Conservation (phyloP, 1,139 yeast genomes). For the Hansenula sp. region DNA sequence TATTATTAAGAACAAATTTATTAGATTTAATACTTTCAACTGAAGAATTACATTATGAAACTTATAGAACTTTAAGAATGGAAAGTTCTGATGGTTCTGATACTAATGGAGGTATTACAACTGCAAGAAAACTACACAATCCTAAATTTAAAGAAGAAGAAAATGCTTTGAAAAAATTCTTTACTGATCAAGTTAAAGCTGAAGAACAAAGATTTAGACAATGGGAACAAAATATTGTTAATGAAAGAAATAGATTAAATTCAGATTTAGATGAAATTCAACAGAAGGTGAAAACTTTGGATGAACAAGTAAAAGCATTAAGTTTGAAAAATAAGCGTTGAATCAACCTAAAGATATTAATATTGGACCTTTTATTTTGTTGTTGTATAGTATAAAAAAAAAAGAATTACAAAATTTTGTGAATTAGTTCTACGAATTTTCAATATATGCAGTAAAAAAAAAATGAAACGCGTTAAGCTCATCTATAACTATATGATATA, state of each 20-base stretch:
- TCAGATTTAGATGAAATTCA: conserved; percentile 92
- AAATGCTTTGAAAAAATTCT: conserved; percentile 86
- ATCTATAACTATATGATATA: neutral
- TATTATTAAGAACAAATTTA: conserved; percentile 88
- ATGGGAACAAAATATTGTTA: conserved; percentile 95
- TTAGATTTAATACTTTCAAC: conserved; percentile 84
- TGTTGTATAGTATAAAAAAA: too few species aligned
- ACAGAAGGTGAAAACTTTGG: conserved; percentile 60
- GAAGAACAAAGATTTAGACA: conserved; percentile 97
- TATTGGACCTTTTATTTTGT: too few species aligned
- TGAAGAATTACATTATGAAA: conserved; percentile 89
- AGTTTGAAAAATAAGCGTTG: conserved; percentile 43
- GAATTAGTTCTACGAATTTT: neutral
- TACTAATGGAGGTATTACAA: conserved; percentile 38
- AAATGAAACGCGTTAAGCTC: neutral
- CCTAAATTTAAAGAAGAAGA: conserved; percentile 97
- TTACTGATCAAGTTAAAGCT: conserved; percentile 96
- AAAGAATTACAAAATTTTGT: too few species aligned
- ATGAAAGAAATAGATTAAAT: conserved; percentile 90
- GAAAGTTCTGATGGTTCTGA: conserved; percentile 44
- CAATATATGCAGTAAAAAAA: too few species aligned
- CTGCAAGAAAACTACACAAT: conserved; percentile 49
- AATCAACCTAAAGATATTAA: too few species aligned
- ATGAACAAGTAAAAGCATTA: conserved; percentile 66
- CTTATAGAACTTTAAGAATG: conserved; percentile 78